Conservation (phyloP, 2,329 filamentous ascomycete genomes). For the Aspergillus ustus region DNA sequence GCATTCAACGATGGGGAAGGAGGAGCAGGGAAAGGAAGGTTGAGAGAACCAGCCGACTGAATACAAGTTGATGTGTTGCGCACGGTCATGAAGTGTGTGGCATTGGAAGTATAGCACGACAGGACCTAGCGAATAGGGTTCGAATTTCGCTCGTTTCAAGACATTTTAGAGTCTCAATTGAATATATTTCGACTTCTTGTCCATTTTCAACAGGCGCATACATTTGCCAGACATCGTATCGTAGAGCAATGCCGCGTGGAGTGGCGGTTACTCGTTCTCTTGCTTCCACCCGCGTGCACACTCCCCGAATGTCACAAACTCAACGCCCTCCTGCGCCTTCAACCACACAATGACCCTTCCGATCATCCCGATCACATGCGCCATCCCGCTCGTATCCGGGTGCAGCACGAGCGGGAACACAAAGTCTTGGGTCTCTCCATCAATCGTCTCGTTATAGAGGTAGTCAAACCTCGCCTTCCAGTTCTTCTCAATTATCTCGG, state of each 20-base stretch:
- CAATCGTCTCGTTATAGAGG: constrained; percentile 45
- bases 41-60: background rate
- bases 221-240: background rate
- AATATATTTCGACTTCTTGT: no score
- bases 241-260: background rate
- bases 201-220: no score
- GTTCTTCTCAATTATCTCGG: constrained; percentile 61
- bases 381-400: constrained; percentile 64
- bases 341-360: constrained; percentile 58
- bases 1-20: background rate
- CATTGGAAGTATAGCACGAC: background rate
- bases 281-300: constrained; percentile 14
- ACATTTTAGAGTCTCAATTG: no score
- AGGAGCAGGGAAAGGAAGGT: background rate
- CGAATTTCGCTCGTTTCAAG: no score
- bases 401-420: constrained; percentile 61
- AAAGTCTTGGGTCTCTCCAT: constrained; percentile 49
- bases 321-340: constrained; percentile 43
- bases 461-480: constrained; percentile 61
- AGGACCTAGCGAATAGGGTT: no score
- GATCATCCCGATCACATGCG: constrained; percentile 64
- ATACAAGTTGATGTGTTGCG: background rate
- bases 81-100: background rate
- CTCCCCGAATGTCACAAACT: constrained; percentile 26
- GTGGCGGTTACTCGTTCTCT: background rate